Evolutionary conservation across 2,329 filamentous ascomycete species (phyloP).

Genomic region (Sporothrix brasiliensis): DNA sequence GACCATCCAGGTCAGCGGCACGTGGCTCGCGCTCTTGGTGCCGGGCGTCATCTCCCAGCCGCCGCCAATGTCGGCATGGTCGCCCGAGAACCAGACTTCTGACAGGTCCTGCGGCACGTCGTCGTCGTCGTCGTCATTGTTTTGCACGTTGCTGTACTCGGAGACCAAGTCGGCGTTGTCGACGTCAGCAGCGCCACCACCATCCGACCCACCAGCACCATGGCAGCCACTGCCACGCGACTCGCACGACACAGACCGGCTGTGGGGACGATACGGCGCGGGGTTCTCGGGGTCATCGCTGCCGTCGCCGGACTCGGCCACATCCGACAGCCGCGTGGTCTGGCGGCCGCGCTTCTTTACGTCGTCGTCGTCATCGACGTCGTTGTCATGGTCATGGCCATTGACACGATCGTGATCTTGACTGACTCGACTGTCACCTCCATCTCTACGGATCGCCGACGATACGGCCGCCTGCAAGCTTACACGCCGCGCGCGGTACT

Average conservation of each 20-base stretch:
- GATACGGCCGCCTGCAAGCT: constrained; percentile 22
- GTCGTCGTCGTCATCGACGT: not conserved
- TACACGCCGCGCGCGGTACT: constrained; percentile 41
- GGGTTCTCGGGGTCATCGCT: constrained; percentile 39
- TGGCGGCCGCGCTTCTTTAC: constrained; percentile 33
- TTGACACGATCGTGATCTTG: not conserved
- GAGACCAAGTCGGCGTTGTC: constrained; percentile 17
- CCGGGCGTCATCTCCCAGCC: constrained; percentile 63
- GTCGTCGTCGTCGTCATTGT: constrained; percentile 46
- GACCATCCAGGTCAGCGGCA: constrained; percentile 69
- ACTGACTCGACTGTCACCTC: not conserved
- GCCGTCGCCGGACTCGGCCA: constrained; percentile 3
- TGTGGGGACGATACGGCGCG: constrained; percentile 49
- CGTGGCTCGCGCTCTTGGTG: constrained; percentile 65
- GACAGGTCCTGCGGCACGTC: constrained; percentile 69
- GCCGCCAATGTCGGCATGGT: constrained; percentile 77
- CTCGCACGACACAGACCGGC: constrained; percentile 42
- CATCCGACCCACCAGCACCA: no score
- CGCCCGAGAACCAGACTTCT: constrained; percentile 79
- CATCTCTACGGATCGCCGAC: constrained; percentile 3
- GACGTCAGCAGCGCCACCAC: no score
- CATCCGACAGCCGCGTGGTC: constrained; percentile 7
- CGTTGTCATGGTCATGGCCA: not conserved
- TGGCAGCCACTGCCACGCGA: constrained; percentile 24
- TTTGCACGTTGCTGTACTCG: constrained; percentile 37